Conservation (phyloP, 2,329 filamentous ascomycete species). For the Pseudogymnoascus sp. region DNA sequence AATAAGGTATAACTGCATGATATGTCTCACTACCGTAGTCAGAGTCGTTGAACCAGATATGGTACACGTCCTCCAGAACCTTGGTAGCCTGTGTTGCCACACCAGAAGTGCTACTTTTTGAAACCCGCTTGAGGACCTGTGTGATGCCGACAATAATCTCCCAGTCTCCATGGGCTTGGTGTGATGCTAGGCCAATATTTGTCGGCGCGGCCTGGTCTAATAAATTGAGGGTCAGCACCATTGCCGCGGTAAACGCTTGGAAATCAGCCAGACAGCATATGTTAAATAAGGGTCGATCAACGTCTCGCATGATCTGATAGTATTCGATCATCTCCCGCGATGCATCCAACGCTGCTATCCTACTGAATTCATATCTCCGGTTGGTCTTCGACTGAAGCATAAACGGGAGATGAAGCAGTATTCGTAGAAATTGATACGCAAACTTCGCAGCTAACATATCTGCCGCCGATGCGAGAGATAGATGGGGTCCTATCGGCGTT, state of each 20-base stretch:
- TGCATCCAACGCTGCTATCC: slow-evolving; percentile 32
- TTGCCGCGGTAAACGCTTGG: slow-evolving; percentile 36
- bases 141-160: slow-evolving; percentile 28
- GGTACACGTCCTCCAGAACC: slow-evolving; percentile 32
- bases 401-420: slow-evolving; percentile 39
- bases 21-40: slow-evolving; percentile 24
- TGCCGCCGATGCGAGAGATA: slow-evolving; percentile 24
- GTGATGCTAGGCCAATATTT: slow-evolving; percentile 17
- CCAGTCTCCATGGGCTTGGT: slow-evolving; percentile 31
- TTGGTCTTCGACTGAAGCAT: slow-evolving; percentile 34
- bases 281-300: slow-evolving; percentile 24
- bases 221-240: slow-evolving; percentile 37
- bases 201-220: slow-evolving; percentile 17
- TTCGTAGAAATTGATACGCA: slow-evolving; percentile 31
- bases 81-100: slow-evolving; percentile 36
- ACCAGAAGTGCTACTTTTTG: slow-evolving; percentile 29
- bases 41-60: slow-evolving; percentile 13
- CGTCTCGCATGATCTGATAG: slow-evolving; percentile 31
- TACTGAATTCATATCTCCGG: slow-evolving; percentile 32
- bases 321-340: slow-evolving; percentile 33
- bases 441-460: slow-evolving; percentile 32
- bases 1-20: slow-evolving; percentile 37
- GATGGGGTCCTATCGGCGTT: slow-evolving; percentile 17
- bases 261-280: slow-evolving; percentile 42
- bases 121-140: slow-evolving; percentile 27